Conservation (phyloP, 257 asterid species). For the Leptodermis oblonga region DNA sequence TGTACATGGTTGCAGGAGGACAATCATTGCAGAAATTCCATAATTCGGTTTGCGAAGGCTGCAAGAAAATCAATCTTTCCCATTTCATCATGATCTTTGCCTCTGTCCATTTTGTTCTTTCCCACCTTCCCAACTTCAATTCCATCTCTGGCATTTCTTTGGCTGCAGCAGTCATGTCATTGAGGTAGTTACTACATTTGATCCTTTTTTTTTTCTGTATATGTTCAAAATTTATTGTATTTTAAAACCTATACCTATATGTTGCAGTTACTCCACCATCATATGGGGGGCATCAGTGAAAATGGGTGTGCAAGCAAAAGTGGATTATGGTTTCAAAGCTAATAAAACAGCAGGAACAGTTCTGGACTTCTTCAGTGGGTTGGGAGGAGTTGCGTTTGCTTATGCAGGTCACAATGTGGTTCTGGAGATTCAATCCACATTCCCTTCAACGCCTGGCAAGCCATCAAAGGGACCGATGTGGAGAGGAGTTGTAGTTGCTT, state of each 20-base stretch:
- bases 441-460: constrained; percentile 83
- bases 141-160: constrained; percentile 80
- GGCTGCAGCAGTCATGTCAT: constrained; percentile 93
- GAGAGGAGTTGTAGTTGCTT: constrained; percentile 87
- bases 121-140: constrained; percentile 91
- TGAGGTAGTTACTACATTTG: no score
- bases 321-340: constrained; percentile 64
- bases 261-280: constrained; percentile 67
- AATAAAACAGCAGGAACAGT: constrained; percentile 49
- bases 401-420: constrained; percentile 95
- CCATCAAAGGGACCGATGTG: constrained; percentile 92
- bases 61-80: constrained; percentile 56
- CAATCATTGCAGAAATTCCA: constrained; percentile 69
- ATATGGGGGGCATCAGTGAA: constrained; percentile 77
- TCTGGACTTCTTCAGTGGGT: constrained; percentile 63
- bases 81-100: constrained; percentile 86
- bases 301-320: constrained; percentile 54
- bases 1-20: constrained; percentile 92
- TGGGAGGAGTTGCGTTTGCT: constrained; percentile 93
- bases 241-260: no score
- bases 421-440: constrained; percentile 81
- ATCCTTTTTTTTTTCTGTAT: no score
- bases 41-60: constrained; percentile 28
- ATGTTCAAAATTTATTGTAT: no score
- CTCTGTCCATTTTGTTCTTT: constrained; percentile 81